These are phyloP conservation scores for Chaetomium globosum DNA, from an alignment of 2,329 filamentous ascomycete species.

Conservation along the genomic window DNA sequence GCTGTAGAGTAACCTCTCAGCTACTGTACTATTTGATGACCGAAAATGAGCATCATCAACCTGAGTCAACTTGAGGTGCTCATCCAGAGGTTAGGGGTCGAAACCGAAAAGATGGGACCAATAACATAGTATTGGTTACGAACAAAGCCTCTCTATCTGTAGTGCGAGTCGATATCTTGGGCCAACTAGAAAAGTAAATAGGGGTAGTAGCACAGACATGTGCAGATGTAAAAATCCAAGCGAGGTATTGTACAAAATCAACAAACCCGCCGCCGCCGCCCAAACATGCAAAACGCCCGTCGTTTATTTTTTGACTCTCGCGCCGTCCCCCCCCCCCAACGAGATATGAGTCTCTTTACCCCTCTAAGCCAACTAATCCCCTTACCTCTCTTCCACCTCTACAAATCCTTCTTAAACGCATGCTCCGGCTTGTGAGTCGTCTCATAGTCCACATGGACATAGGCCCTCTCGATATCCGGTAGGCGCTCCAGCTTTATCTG, in stretches of 20 bases:
- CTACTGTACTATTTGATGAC: not conserved
- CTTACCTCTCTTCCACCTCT: not conserved
- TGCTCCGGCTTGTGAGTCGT: constrained; percentile 93
- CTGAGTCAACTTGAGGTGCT: no score
- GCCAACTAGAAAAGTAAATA: not conserved
- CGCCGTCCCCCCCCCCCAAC: no score
- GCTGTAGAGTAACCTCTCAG: not conserved
- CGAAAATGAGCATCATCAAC: not conserved
- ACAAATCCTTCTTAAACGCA: constrained; percentile 63
- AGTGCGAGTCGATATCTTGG: not conserved
- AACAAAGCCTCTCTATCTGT: not conserved
- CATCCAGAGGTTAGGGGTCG: no score
- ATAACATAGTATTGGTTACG: no score
- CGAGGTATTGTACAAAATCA: not conserved
- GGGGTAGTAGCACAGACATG: not conserved
- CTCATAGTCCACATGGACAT: constrained; percentile 97
- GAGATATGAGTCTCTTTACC: not conserved
- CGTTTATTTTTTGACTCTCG: not conserved
- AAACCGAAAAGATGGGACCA: no score
- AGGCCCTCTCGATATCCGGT: constrained; percentile 88
- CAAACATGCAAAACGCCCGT: not conserved
- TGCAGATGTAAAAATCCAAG: not conserved
- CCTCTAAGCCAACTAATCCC: not conserved
- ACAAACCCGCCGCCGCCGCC: not conserved
- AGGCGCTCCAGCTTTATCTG: constrained; percentile 93